Conservation (phyloP, 805 yeast genomes). For the Candida anglica region DNA sequence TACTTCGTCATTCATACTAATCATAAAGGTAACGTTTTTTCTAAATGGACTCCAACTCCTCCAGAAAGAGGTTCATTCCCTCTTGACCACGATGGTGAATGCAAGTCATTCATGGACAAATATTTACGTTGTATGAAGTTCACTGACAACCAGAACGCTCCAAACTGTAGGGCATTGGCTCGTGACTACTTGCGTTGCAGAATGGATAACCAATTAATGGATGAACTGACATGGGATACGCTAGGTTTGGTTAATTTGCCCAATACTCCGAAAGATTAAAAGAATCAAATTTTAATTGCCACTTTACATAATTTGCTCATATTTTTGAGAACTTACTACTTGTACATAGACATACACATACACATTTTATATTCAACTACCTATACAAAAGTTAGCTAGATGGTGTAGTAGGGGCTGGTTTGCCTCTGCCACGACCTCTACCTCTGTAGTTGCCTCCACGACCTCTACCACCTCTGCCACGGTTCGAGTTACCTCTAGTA, state of each 20-base stretch:
- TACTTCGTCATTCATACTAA: neutral
- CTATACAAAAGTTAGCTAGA: no score
- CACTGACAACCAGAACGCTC: conserved; percentile 79
- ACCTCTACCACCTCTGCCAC: conserved; percentile 11
- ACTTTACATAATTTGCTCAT: no score
- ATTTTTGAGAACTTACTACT: no score
- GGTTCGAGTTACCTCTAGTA: neutral
- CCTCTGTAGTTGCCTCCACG: conserved; percentile 12
- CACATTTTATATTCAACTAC: no score
- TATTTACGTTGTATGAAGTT: conserved; percentile 76
- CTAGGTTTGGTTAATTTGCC: conserved; percentile 40
- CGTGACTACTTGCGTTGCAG: conserved; percentile 79
- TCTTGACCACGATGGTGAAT: conserved; percentile 82
- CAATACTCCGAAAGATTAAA: no score
- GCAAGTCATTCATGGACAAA: conserved; percentile 67
- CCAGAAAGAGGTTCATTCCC: conserved; percentile 98
- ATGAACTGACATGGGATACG: conserved; percentile 39
- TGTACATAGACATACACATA: no score
- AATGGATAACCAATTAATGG: conserved; percentile 67
- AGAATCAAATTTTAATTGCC: no score
- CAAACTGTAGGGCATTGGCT: conserved; percentile 85
- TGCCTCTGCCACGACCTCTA: conserved; percentile 15
- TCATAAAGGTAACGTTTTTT: conserved; percentile 21
- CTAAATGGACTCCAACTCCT: conserved; percentile 71
- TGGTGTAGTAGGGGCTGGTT: conserved; percentile 1